phyloP scores from a whole-genome alignment of 2,329 filamentous ascomycete genomes.

The Ophiostoma himal-ulmi region DNA sequence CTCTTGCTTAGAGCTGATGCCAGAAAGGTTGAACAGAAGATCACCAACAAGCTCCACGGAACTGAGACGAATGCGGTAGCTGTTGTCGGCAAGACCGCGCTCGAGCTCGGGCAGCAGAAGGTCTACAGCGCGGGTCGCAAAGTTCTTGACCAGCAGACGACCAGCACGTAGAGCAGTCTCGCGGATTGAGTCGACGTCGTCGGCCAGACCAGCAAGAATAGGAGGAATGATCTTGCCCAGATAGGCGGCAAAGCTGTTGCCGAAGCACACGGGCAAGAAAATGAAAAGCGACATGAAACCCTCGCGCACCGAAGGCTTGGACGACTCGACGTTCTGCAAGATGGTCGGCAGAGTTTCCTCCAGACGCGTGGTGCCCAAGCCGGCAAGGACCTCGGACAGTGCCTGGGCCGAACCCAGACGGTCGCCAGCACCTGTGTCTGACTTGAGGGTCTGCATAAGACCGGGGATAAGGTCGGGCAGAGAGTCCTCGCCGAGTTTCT shows the following conservation, averaged over 20 bases:
- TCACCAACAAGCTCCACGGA: conserved; percentile 97
- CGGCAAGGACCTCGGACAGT: conserved; percentile 90
- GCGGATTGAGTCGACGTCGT: conserved; percentile 92
- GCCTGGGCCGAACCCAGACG: conserved; percentile 93
- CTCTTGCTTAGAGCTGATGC: conserved; percentile 65
- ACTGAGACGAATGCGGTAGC: conserved; percentile 93
- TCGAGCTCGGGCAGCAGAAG: conserved; percentile 90
- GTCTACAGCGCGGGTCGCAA: conserved; percentile 90
- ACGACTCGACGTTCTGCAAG: conserved; percentile 88
- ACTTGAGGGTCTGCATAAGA: conserved; percentile 95
- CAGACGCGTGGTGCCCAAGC: conserved; percentile 81
- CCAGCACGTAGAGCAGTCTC: conserved; percentile 94
- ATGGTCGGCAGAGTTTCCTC: conserved; percentile 97
- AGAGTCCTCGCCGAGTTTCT: conserved; percentile 95
- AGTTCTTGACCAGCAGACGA: conserved; percentile 94
- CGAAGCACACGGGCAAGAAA: conserved; percentile 96
- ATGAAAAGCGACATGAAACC: conserved; percentile 99
- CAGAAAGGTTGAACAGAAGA: conserved; percentile 93
- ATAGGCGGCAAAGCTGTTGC: conserved; percentile 96
- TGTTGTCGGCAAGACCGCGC: conserved; percentile 93
- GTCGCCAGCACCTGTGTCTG: conserved; percentile 93
- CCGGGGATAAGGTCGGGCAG: conserved; percentile 95
- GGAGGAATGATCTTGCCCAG: conserved; percentile 92
- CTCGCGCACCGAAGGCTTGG: conserved; percentile 84
- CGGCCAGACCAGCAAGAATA: conserved; percentile 87